Base-by-base conservation (phyloP, 345 rosid species). In the Gynandropsis gynandra region DNA sequence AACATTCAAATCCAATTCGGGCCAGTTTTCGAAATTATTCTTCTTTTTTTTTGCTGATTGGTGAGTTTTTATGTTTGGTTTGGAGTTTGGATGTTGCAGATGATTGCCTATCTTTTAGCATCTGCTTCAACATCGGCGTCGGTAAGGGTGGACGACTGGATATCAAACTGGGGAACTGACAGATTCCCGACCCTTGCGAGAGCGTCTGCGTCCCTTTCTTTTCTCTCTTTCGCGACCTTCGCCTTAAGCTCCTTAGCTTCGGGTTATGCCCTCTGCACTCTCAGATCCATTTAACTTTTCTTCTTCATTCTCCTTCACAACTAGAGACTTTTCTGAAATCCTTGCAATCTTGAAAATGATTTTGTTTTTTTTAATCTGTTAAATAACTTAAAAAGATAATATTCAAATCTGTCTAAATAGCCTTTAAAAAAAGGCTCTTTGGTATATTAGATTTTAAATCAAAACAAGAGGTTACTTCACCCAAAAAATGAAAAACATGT, bases 121-220 rank as follows among this genome's bases (percentile, higher is more conserved):
- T 86, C 97, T 3, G 80, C 97, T 7, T 81, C 95, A 44, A 79
- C 97, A 12, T 76, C 97, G 1, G 94, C 97, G 14, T 74, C 84
- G 5, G 80, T 81, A 10, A 70, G 97, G 32, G 80, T 86, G 0
- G 95, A 83, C 20, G 88, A 89, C 55, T 86, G 95, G 95, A 75
- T 75, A 69, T 75, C 72, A 16, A 81, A 89, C 34, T 83, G 95
- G 94, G 95, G 95, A 6, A 59, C 64, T 44, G 97, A 83, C 56
- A 72, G 76, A 72, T 89, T 89, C 76, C 90, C 90, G 1, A 58
- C 69, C 47, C 80, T 89, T 80, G 97, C 95, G 43, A 81, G 57
- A 57, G 89, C 77, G 15, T 76, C 97, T 4, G 80, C 80, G 46
- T 67, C 72, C 9, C 47, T 86, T 56, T 81, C 95, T 35, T 74